These are phyloP conservation scores for Noccaea caerulescens DNA, from an alignment of 345 rosid genomes.

Conservation along the genomic window DNA sequence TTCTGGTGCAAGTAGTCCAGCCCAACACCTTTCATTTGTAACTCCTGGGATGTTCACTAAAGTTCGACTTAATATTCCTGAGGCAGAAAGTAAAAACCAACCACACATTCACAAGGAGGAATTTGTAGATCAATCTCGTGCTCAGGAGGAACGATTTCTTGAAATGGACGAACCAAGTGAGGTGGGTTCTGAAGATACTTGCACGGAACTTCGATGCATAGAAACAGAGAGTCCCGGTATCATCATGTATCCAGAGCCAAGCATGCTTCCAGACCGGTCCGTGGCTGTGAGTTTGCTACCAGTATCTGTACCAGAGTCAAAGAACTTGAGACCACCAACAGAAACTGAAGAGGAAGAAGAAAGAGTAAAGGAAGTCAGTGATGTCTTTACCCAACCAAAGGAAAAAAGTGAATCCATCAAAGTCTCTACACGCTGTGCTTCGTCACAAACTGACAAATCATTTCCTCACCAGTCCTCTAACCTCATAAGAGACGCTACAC, in stretches of 20 bases:
- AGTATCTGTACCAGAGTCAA: slow-evolving; percentile 35
- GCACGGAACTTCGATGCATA: slow-evolving; percentile 64
- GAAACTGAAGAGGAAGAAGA: slow-evolving; percentile 37
- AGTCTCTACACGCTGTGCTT: slow-evolving; percentile 40
- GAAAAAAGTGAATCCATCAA: slow-evolving; percentile 41
- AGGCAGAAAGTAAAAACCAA: slow-evolving; percentile 35
- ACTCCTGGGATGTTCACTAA: slow-evolving; percentile 38
- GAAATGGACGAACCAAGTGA: slow-evolving; percentile 46
- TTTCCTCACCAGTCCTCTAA: slow-evolving; percentile 43
- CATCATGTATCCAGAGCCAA: slow-evolving; percentile 43
- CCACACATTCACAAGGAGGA: slow-evolving; percentile 41
- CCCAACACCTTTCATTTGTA: slow-evolving; percentile 42
- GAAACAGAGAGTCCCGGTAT: slow-evolving; percentile 51
- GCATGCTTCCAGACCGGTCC: slow-evolving; percentile 32
- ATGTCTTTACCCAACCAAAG: slow-evolving; percentile 37
- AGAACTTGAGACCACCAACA: slow-evolving; percentile 28
- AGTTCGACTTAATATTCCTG: slow-evolving; percentile 36
- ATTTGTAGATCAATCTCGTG: slow-evolving; percentile 44
- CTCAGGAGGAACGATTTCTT: slow-evolving; percentile 45
- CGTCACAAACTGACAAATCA: slow-evolving; percentile 49
- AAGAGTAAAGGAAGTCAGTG: slow-evolving; percentile 29
- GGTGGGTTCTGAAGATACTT: slow-evolving; percentile 51
- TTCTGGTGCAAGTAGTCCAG: slow-evolving; percentile 43
- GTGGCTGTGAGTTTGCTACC: slow-evolving; percentile 41
- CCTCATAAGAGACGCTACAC: slow-evolving; percentile 52